Conservation (phyloP, 2,329 filamentous ascomycete genomes). For the Aspergillus pseudonomiae region DNA sequence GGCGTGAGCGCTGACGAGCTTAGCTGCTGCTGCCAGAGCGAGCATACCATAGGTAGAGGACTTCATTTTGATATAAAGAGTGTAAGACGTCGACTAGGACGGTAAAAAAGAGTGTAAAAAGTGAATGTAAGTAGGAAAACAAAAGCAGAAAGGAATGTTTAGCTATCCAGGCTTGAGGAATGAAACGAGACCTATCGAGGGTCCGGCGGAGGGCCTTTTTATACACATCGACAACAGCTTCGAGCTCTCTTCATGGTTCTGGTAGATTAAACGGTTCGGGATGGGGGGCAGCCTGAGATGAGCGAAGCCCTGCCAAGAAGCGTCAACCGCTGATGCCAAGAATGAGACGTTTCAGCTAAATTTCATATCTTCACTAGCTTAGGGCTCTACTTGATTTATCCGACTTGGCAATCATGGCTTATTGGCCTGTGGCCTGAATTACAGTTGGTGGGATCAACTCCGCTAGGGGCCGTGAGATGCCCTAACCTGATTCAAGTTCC, state of each 20-base stretch:
- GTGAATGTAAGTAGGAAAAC: not conserved
- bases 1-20: constrained; percentile 23
- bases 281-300: constrained; percentile 8
- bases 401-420: constrained; percentile 1
- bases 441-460: not conserved
- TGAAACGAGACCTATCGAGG: not conserved
- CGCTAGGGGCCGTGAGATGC: not conserved
- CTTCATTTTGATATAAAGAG: constrained; percentile 24
- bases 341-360: constrained; percentile 11
- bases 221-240: not conserved
- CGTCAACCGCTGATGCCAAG: constrained; percentile 4
- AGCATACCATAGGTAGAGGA: constrained; percentile 22
- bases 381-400: constrained; percentile 6
- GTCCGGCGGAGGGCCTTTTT: not conserved
- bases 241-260: not conserved
- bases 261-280: not conserved
- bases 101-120: constrained; percentile 6
- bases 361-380: not conserved
- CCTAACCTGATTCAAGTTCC: not conserved
- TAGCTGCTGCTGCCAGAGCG: constrained; percentile 29
- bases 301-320: constrained; percentile 15
- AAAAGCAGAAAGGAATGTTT: constrained; percentile 13
- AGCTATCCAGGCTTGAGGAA: constrained; percentile 12
- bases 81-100: constrained; percentile 9
- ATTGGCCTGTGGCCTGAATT: not conserved